Evolutionary conservation across 192 early-diverging fungal species (phyloP).

Genomic region (Rhizophagus sp.): DNA sequence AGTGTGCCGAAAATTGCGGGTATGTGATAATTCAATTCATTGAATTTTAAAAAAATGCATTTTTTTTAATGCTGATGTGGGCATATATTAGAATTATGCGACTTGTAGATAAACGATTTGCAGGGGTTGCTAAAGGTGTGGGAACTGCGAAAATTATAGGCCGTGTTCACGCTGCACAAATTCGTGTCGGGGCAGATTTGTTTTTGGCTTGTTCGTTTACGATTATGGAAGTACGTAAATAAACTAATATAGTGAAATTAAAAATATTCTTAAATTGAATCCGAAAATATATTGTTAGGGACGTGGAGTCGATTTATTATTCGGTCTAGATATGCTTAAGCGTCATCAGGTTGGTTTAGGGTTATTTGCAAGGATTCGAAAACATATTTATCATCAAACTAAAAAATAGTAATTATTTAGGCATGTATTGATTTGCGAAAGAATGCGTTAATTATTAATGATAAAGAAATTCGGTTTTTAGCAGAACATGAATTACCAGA

Average conservation of each 20-base stretch:
- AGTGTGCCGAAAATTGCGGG: constrained; percentile 29
- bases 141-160: constrained; percentile 97
- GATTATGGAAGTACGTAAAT: constrained; percentile 70
- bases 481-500: constrained; percentile 90
- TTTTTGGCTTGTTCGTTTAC: constrained; percentile 88
- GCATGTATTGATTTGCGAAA: constrained; percentile 89
- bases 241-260: constrained; percentile 23
- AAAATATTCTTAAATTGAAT: no score
- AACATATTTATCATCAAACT: constrained; percentile 1
- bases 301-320: constrained; percentile 84
- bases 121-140: constrained; percentile 90
- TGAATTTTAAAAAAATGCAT: background rate
- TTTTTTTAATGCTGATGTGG: background rate
- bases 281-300: constrained; percentile 38
- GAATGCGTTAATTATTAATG: constrained; percentile 80
- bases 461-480: constrained; percentile 80
- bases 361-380: background rate
- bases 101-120: constrained; percentile 84
- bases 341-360: constrained; percentile 65
- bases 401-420: constrained; percentile 31
- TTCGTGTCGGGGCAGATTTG: constrained; percentile 75
- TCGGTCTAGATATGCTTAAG: constrained; percentile 96
- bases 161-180: constrained; percentile 86
- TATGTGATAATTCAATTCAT: background rate
- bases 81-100: constrained; percentile 81